Evolutionary conservation across 2,329 filamentous ascomycete species (phyloP), one percentile per base, ranked within the genome.

Genomic region (Cladophialophora exuberans): DNA sequence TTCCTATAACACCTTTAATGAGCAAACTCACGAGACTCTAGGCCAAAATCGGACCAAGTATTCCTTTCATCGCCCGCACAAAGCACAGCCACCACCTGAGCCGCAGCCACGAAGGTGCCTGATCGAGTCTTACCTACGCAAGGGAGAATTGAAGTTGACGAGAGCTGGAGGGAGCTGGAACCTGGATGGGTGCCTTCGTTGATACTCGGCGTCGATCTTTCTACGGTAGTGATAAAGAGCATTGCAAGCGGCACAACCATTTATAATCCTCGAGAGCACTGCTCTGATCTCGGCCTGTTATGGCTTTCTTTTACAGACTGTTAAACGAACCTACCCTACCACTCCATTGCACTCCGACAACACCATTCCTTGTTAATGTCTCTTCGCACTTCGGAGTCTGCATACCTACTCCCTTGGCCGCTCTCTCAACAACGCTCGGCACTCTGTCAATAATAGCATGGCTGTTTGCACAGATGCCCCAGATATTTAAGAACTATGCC

Each of bases 401-500:
- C 70, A 72, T 87, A 39, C 85, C 85, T 10, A 85, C 83, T 15
- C 79, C 80, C 50, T 77, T 86, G 51, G 83, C 83, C 18, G 76
- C 87, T 56, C 60, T 84, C 54, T 87, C 85, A 18, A 83, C 82
- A 4, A 59, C 79, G 2, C 75, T 87, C 49, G 85, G 85, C 17
- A 78, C 76, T 0, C 72, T 84, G 57, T 86, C 83, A 64, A 87
- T 88, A 57, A 63, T 85, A 46, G 82, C 84, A 38, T 88, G 85
- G 85, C 76, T 88, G 2, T 88, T 86, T 66, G 85, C 85, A 10
- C 85, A 87, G 67, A 73, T 87, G 23, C 85, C 85, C 1, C 85
- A 88, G 65, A 86, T 88, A 59, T 85, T 82, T 72, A 87, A 87
- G 73, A 88, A 88, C 66, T 83, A 83, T 66, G 76, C 76, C 48